Base-by-base conservation (phyloP, 2,329 filamentous ascomycete species). In the Colletotrichum gigasporum region DNA sequence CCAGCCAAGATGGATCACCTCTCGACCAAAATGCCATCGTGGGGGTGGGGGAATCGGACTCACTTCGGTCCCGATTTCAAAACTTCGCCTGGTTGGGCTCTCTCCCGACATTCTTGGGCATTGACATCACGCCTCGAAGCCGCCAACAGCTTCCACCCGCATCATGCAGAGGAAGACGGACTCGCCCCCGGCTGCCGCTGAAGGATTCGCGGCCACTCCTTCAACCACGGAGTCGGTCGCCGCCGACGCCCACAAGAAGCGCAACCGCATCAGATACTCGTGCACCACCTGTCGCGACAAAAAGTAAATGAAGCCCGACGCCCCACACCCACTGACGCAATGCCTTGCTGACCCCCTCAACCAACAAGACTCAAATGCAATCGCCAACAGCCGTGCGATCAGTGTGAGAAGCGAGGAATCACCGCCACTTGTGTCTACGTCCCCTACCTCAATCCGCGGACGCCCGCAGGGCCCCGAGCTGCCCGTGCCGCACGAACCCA, bases 181-280 rank as follows among this genome's bases (percentile, higher is more conserved):
- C n/a, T n/a, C n/a, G n/a, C n/a, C n/a, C n/a, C n/a, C n/a, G n/a
- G n/a, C n/a, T n/a, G 12, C 30, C 12, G 30, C 30, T 34, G 30
- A 12, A 34, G 39, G 14, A 37, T 37, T n/a, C n/a, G n/a, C n/a
- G 39, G 39, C 39, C n/a, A 42, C 24, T 80, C 76, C 68, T 74
- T 79, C 71, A 83, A 80, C 69, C 81, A 83, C 71, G 83, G 80
- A 68, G 72, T 74, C 54, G n/a, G 20, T 30, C 57, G 51, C 41
- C 51, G 32, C n/a, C 39, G 56, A 45, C 16, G 69, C 67, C 26
- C 66, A 65, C 4, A 74, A 71, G 63, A 73, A 74, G 67, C 68
- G 74, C 45, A 75, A 72, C 57, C 71, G 74, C 9, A 72, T 75
- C 39, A 64, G 73, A 1, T 73, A 74, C 60, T 76, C 74, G 1